phyloP scores from a whole-genome alignment of 768 basidiomycete genomes.

The Lactarius quietus region DNA sequence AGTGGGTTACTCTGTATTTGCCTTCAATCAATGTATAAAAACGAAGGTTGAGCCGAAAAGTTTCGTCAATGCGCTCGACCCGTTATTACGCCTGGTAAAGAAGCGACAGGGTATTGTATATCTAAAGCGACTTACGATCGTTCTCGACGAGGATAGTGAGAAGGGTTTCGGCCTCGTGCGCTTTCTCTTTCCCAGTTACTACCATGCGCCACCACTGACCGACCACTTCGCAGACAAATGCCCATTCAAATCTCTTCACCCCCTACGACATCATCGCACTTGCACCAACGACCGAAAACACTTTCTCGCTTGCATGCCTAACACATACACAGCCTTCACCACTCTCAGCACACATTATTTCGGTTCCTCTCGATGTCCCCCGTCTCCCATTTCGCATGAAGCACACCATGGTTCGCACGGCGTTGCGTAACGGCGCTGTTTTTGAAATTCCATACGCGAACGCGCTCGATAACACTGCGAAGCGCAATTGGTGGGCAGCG shows the following conservation, averaged over 20 bases:
- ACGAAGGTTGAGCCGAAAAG: constrained; percentile 69
- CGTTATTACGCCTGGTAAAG: constrained; percentile 56
- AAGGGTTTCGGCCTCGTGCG: constrained; percentile 79
- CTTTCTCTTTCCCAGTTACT: constrained; percentile 10
- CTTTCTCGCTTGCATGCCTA: constrained; percentile 77
- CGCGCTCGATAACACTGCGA: constrained; percentile 56
- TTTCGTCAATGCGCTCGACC: constrained; percentile 61
- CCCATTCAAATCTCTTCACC: constrained; percentile 57
- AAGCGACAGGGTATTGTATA: constrained; percentile 57
- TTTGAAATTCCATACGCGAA: constrained; percentile 82
- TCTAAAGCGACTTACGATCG: constrained; percentile 75
- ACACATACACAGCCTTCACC: constrained; percentile 74
- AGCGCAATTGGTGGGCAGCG: constrained; percentile 83
- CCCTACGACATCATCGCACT: constrained; percentile 78
- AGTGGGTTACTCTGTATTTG: constrained; percentile 88
- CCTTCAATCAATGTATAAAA: constrained; percentile 68
- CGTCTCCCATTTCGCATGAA: constrained; percentile 79
- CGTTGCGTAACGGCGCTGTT: constrained; percentile 75
- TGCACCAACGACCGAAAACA: constrained; percentile 63
- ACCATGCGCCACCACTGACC: not conserved
- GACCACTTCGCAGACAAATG: constrained; percentile 51
- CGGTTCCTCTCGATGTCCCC: constrained; percentile 72
- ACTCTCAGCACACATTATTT: constrained; percentile 76
- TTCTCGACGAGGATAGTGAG: constrained; percentile 79
- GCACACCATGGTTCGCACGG: constrained; percentile 77